A percentile compares a stretch with the other conserved stretches of the same genome.
Conservation (phyloP, 352 stramenopile genomes). For the Phytophthora multivora region DNA sequence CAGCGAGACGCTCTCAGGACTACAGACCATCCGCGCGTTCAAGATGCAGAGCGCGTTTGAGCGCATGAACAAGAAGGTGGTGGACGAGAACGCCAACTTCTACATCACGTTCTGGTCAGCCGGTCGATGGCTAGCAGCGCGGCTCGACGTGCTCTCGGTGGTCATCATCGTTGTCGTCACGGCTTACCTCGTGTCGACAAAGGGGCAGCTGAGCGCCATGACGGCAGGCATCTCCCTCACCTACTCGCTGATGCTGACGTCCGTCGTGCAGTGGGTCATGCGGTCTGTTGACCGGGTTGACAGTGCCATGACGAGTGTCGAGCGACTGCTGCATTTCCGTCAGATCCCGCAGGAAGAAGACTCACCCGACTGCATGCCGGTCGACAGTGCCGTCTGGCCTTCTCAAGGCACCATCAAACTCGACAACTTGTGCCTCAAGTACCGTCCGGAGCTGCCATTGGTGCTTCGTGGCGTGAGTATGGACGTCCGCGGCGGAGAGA, state of each 20-base stretch:
- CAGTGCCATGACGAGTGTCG: slow-evolving; percentile 46
- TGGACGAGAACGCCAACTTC: slow-evolving; percentile 46
- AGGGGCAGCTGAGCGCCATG: slow-evolving; percentile 35
- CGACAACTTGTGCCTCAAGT: slow-evolving; percentile 20
- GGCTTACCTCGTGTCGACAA: slow-evolving; percentile 79
- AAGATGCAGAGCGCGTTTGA: slow-evolving; percentile 46
- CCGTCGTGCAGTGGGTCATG: slow-evolving; percentile 39
- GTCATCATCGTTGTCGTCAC: slow-evolving; percentile 89
- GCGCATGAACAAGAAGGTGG: slow-evolving; percentile 42
- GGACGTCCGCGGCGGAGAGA: slow-evolving; percentile 27
- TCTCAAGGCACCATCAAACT: slow-evolving; percentile 32
- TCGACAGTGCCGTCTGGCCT: slow-evolving; percentile 27
- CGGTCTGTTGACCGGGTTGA: slow-evolving; percentile 42
- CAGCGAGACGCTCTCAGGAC: slow-evolving; percentile 11
- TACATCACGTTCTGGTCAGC: slow-evolving; percentile 51
- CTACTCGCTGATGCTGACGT: slow-evolving; percentile 34
- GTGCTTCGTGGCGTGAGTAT: slow-evolving; percentile 43
- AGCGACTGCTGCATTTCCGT: slow-evolving; percentile 41
- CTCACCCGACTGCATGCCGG: not conserved
- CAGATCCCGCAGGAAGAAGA: slow-evolving; percentile 39
- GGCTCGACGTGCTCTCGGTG: slow-evolving; percentile 81
- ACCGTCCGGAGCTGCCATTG: slow-evolving; percentile 31
- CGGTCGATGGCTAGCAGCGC: slow-evolving; percentile 92
- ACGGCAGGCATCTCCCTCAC: slow-evolving; percentile 15
- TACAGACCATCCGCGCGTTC: slow-evolving; percentile 30